Conservation (phyloP, 75 land plant species). For the Picea glauca region DNA sequence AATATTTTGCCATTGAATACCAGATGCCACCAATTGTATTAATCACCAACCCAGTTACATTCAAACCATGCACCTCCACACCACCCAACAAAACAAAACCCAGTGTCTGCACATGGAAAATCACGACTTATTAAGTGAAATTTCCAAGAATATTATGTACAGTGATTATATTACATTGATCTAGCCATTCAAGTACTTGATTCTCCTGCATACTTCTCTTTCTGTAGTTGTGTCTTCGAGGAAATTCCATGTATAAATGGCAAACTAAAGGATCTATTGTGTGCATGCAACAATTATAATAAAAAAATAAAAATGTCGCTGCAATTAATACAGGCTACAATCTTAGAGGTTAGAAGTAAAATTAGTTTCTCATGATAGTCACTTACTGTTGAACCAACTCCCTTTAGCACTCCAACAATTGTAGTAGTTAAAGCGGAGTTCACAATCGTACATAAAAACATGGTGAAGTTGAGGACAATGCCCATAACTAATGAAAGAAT, state of each 20-base stretch:
- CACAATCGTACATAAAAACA: conserved; percentile 94
- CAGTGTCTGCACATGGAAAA: conserved; percentile 54
- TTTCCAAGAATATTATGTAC: not conserved
- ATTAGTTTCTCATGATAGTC: not conserved
- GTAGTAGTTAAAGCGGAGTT: conserved; percentile 98
- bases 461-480: conserved; percentile 85
- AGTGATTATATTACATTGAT: not conserved
- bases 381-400: conserved; percentile 91
- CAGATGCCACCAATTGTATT: conserved; percentile 93
- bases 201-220: not conserved
- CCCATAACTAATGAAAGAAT: conserved; percentile 90
- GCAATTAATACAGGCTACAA: not conserved
- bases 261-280: not conserved
- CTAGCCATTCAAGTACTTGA: not conserved
- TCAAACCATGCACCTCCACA: conserved; percentile 84
- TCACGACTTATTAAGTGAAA: not conserved
- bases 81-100: conserved; percentile 94
- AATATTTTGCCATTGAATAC: conserved; percentile 87
- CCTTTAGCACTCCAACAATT: conserved; percentile 96
- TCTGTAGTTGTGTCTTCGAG: not conserved
- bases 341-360: not conserved
- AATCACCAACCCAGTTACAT: conserved; percentile 78
- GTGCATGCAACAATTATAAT: not conserved
- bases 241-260: not conserved
- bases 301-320: not conserved